Evolutionary conservation across 345 rosid genomes (phyloP), one percentile per base, ranked within the genome.

Genomic region (Populus ilicifolia): DNA sequence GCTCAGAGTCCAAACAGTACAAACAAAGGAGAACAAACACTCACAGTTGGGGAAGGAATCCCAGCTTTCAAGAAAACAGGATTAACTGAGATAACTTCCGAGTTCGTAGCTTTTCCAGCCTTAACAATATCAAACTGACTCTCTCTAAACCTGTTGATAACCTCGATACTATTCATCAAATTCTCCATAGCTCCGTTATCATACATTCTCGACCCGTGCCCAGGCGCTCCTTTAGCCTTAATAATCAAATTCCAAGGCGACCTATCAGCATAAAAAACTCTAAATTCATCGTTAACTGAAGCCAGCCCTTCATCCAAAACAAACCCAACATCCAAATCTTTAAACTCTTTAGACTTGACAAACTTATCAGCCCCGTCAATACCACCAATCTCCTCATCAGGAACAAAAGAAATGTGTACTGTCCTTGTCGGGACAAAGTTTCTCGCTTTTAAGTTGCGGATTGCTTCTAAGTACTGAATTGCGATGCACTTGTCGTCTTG

Each of bases 351-450:
- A 0, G 97, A 93, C 2, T 48, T 72, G 1, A 87, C 89, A 25
- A 95, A 95, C 86, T 79, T 85, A 48, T 41, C 83, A 62, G 86
- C 82, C 67, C 98, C 99, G 20, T 87, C 87, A 1, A 74, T 0
- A 23, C 92, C 99, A 1, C 99, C 97, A 35, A 91, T 90, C 83
- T 94, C 98, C 84, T 94, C 97, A 4, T 94, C 97, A 1, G 97
- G 97, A 1, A 93, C 90, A 30, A 86, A 93, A 0, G 89, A 89
- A 43, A 95, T 67, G 56, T 91, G 93, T 35, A 93, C 63, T 8
- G 97, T 90, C 20, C 96, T 87, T 2, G 71, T 52, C n/a, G 97
- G 94, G 20, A 38, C 38, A 67, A 91, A 92, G 13, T 81, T 76
- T 12, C 77, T 79, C 1, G 79, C 81, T 70, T 86, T 88, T 78